These are phyloP conservation scores for Neurospora sp. DNA, from an alignment of 495 filamentous ascomycete species.

Conservation along the genomic window DNA sequence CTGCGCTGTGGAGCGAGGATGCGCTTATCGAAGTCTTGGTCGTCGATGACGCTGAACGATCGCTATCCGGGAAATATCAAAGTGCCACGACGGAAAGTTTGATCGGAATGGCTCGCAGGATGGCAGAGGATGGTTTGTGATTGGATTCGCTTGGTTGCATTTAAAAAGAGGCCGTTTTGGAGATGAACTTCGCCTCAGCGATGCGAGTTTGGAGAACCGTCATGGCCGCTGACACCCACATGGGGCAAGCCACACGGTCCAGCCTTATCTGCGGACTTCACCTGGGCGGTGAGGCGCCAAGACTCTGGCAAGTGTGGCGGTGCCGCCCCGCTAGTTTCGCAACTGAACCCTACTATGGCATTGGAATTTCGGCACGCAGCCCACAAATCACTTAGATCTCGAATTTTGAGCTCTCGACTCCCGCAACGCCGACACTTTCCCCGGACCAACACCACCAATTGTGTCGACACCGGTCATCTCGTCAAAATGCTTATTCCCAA, in stretches of 20 bases:
- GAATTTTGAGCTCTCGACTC: constrained; percentile 27
- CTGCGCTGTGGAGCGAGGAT: background rate
- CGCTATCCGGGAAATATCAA: background rate
- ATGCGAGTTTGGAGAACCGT: background rate
- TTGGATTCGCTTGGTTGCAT: background rate
- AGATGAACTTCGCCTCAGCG: background rate
- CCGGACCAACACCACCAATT: constrained; percentile 34
- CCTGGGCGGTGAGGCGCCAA: background rate
- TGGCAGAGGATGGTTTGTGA: background rate
- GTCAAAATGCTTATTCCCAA: constrained; percentile 92
- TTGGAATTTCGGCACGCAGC: constrained; percentile 24
- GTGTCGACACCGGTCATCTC: constrained; percentile 33
- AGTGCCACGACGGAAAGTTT: background rate
- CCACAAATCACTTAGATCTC: constrained; percentile 25
- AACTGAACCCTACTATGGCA: constrained; percentile 18
- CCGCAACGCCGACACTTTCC: constrained; percentile 23
- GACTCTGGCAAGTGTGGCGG: constrained; percentile 9
- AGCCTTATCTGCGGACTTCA: background rate
- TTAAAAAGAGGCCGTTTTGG: background rate
- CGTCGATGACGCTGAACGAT: background rate
- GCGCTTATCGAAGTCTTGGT: background rate
- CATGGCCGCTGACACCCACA: background rate
- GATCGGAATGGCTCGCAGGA: background rate
- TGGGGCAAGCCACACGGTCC: background rate
- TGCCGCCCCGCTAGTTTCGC: constrained; percentile 19